Conservation (phyloP, 2,329 filamentous ascomycete genomes). For the Trichoderma sp. region DNA sequence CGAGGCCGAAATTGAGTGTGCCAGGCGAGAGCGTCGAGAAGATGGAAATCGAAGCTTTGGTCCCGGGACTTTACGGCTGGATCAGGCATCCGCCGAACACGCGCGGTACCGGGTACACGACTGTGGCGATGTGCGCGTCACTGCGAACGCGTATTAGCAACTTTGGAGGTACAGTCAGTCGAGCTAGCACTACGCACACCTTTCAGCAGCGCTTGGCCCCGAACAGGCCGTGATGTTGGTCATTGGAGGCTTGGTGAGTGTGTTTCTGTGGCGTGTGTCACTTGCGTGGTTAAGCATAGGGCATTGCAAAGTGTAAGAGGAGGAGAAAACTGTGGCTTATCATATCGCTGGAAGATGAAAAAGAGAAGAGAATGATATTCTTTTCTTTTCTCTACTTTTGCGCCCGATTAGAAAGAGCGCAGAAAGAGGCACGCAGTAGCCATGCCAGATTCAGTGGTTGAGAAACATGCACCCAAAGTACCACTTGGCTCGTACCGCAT, state of each 20-base stretch:
- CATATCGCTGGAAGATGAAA: not conserved
- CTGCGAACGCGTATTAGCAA: not conserved
- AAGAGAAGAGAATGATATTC: not conserved
- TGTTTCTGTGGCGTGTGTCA: not conserved
- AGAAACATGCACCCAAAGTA: not conserved
- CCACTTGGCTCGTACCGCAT: not conserved
- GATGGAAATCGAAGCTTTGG: not conserved
- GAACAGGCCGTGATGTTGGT: not conserved
- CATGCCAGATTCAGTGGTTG: not conserved
- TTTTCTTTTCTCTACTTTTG: not conserved
- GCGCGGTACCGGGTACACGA: not conserved
- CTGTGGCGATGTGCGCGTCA: not conserved
- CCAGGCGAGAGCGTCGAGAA: not conserved
- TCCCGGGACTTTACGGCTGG: constrained; percentile 1
- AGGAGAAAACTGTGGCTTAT: not conserved
- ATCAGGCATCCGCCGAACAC: constrained; percentile 18
- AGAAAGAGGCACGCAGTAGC: too few species aligned
- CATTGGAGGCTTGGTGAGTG: not conserved
- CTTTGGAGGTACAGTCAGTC: not conserved
- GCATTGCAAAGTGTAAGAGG: not conserved
- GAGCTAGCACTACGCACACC: not conserved
- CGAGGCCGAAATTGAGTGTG: not conserved
- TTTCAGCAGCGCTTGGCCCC: not conserved
- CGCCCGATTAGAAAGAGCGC: too few species aligned
- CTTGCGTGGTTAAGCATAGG: not conserved